Percentiles rank a stretch among this genome's conserved stretches.
These are phyloP conservation scores for Thinopyrum elongatum DNA, from an alignment of 176 grass and related monocot species.

Conservation along the genomic window DNA sequence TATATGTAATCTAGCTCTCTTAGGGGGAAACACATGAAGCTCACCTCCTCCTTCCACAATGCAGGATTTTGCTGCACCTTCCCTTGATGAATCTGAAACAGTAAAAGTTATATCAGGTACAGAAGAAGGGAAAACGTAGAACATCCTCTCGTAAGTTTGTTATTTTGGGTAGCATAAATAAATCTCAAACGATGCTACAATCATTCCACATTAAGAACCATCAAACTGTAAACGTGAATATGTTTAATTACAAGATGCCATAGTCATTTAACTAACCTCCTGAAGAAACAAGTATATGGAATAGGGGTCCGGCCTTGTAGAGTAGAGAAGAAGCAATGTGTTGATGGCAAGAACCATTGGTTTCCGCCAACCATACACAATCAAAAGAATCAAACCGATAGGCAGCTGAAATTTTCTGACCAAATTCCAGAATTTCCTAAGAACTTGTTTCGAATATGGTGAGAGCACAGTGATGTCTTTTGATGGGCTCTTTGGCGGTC, in stretches of 20 bases:
- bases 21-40: neutral
- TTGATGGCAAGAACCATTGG: slow-evolving; percentile 67
- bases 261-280: slow-evolving; percentile 57
- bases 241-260: neutral
- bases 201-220: neutral
- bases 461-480: slow-evolving; percentile 5
- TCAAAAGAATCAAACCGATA: slow-evolving; percentile 60
- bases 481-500: neutral
- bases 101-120: slow-evolving; percentile 16
- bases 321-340: slow-evolving; percentile 72
- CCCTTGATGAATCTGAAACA: slow-evolving; percentile 65
- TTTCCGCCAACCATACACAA: slow-evolving; percentile 59
- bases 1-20: neutral
- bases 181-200: slow-evolving; percentile 11
- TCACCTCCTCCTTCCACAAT: slow-evolving; percentile 59
- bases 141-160: neutral
- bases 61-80: slow-evolving; percentile 41
- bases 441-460: slow-evolving; percentile 37
- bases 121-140: neutral
- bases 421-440: slow-evolving; percentile 44
- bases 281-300: slow-evolving; percentile 85
- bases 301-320: slow-evolving; percentile 62
- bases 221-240: slow-evolving; percentile 1
- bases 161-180: slow-evolving; percentile 4
- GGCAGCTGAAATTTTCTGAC: slow-evolving; percentile 73